Evolutionary conservation across 2,329 filamentous ascomycete species (phyloP).

Genomic region (Aphanocladium album): DNA sequence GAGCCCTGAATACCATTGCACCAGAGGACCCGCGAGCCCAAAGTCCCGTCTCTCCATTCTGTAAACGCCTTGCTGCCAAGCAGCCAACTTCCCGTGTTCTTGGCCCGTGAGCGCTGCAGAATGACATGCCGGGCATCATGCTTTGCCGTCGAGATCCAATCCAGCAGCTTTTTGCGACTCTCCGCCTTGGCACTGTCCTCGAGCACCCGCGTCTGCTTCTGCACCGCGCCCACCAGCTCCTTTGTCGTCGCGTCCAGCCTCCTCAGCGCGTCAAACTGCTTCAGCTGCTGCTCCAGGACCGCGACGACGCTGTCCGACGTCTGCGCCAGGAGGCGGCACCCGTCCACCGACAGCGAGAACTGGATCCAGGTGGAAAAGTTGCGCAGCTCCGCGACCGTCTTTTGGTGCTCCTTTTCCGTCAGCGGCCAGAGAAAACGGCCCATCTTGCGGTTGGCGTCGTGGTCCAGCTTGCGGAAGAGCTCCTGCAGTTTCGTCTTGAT

Average conservation of each 20-base stretch:
- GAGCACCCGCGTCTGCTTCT: neutral
- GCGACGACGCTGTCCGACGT: constrained; percentile 18
- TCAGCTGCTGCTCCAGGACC: constrained; percentile 17
- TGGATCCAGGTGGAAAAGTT: constrained; percentile 18
- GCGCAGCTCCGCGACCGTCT: constrained; percentile 17
- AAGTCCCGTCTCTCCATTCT: constrained; percentile 1
- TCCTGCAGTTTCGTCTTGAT: constrained; percentile 12
- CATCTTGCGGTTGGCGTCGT: neutral
- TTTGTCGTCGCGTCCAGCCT: neutral
- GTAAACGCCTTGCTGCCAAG: neutral
- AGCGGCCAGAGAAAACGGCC: constrained; percentile 17
- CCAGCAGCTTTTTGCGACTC: neutral
- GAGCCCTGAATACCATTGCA: constrained; percentile 21
- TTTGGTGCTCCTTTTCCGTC: constrained; percentile 19
- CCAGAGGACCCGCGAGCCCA: constrained; percentile 14
- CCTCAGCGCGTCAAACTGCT: constrained; percentile 14
- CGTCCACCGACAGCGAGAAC: constrained; percentile 20
- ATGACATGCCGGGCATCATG: neutral
- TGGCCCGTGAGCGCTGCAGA: constrained; percentile 13
- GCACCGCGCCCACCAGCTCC: neutral
- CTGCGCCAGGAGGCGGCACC: constrained; percentile 18
- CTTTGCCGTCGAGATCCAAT: constrained; percentile 4
- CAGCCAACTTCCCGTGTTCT: constrained; percentile 20
- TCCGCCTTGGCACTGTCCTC: neutral
- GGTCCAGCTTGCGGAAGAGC: constrained; percentile 7